A percentile compares a stretch with the other conserved stretches of the same genome.
These are phyloP conservation scores for Basidioascus undulatus DNA, from an alignment of 768 basidiomycete species.

Conservation along the genomic window DNA sequence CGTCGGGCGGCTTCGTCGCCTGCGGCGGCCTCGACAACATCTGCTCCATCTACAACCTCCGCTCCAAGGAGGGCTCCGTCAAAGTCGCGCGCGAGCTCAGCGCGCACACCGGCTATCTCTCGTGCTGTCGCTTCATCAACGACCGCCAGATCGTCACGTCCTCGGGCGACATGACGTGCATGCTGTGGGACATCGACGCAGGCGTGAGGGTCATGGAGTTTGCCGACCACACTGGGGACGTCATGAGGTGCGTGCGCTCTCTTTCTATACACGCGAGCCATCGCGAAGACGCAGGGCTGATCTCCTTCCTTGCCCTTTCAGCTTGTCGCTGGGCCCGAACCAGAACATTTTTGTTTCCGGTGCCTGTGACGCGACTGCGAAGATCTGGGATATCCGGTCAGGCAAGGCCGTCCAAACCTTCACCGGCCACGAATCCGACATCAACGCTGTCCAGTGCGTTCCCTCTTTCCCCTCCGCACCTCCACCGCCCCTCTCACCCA, in stretches of 20 bases:
- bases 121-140: conserved; percentile 94
- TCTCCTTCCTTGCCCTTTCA: conserved; percentile 16
- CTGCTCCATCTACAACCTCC: conserved; percentile 90
- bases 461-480: conserved; percentile 1
- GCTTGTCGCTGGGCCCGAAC: conserved; percentile 79
- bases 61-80: conserved; percentile 43
- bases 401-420: conserved; percentile 97
- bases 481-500: not conserved
- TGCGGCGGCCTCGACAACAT: conserved; percentile 99
- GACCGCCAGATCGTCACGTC: conserved; percentile 95
- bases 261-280: not conserved
- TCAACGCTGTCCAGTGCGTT: conserved; percentile 91
- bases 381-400: conserved; percentile 95
- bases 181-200: conserved; percentile 99
- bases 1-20: conserved; percentile 88
- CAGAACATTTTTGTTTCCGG: conserved; percentile 95
- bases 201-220: conserved; percentile 96
- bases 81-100: conserved; percentile 84
- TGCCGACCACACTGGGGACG: conserved; percentile 96
- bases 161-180: conserved; percentile 98
- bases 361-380: conserved; percentile 93
- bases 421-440: conserved; percentile 93
- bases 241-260: conserved; percentile 60
- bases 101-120: conserved; percentile 93
- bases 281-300: not conserved